Evolutionary conservation across 2,329 filamentous ascomycete species (phyloP), one percentile per base, ranked within the genome.

Genomic region (Dactylellina leptospora): DNA sequence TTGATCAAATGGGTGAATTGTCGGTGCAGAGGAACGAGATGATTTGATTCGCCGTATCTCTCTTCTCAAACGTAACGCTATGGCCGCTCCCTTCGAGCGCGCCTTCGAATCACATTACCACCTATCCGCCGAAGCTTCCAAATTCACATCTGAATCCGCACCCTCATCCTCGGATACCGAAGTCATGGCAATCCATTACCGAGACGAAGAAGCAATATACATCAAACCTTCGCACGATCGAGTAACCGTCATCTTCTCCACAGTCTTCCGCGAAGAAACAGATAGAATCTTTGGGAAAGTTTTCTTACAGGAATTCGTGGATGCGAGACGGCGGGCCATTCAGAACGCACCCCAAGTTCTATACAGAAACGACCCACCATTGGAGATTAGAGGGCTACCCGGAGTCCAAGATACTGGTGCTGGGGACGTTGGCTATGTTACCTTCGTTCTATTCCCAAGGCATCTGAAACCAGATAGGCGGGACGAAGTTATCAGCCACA

Each of bases 181-280:
- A 76, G 89, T 97, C 70, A 96, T 96, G 86, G 88, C 93, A 1
- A 96, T 99, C 77, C 93, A 97, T 81, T 99, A 99, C 83, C 90
- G 95, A 63, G 96, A 99, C 78, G 93, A 97, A 83, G 95, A 99
- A 81, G 93, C 95, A 56, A 97, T 99, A 79, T 99, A 96, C 81
- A 90, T 99, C 83, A 97, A 99, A 83, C 93, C 95, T 74, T 96
- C 91, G 80, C 90, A 96, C 82, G 95, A 99, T 80, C 88, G 95
- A 78, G 95, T 99, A 56, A 99, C 96, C 0, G 93, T 99, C 78
- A 99, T 99, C 78, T 99, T 99, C 85, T 96, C 92, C 82, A 99
- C 95, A 42, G 87, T 97, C 56, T 99, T 99, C 85, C 86, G 92
- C 66, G 96, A 99, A 79, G 96, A 99, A 82, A 99, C 96, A 60